A percentile compares a stretch with the other conserved stretches of the same genome.
Conservation (phyloP, 2,329 filamentous ascomycete species). For the Xylaria sp. region DNA sequence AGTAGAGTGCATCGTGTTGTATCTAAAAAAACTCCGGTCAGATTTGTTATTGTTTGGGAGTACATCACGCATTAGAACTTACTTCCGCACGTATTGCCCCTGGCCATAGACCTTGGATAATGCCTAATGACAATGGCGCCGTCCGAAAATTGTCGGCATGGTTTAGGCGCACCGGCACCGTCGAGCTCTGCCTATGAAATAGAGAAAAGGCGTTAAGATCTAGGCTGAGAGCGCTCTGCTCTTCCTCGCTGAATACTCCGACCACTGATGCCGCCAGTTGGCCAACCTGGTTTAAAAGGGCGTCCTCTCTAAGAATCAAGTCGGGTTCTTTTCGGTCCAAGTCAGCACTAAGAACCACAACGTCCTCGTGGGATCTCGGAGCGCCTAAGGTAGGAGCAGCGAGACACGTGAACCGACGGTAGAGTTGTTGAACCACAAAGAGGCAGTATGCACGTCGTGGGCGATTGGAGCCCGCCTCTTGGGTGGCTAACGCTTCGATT, state of each 20-base stretch:
- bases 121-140: conserved; percentile 40
- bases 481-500: conserved; percentile 20
- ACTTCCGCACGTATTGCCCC: conserved; percentile 32
- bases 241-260: conserved; percentile 32
- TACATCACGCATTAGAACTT: conserved; percentile 17
- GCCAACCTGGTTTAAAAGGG: conserved; percentile 37
- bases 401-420: conserved; percentile 38
- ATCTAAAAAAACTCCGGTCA: conserved; percentile 28
- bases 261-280: conserved; percentile 38
- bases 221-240: conserved; percentile 36
- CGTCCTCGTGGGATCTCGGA: no score
- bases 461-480: conserved; percentile 8
- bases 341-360: conserved; percentile 26
- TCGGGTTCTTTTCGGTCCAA: conserved; percentile 8
- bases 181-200: conserved; percentile 27
- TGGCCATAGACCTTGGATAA: conserved; percentile 40
- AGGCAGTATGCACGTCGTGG: conserved; percentile 36
- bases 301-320: conserved; percentile 30
- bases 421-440: conserved; percentile 39
- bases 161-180: conserved; percentile 20
- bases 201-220: conserved; percentile 33
- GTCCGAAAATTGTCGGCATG: conserved; percentile 33
- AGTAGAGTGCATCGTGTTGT: conserved; percentile 26
- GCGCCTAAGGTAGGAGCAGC: neutral
- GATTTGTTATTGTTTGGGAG: neutral